phyloP scores from a whole-genome alignment of 768 basidiomycete genomes.

The Hemileccinum impolitum region DNA sequence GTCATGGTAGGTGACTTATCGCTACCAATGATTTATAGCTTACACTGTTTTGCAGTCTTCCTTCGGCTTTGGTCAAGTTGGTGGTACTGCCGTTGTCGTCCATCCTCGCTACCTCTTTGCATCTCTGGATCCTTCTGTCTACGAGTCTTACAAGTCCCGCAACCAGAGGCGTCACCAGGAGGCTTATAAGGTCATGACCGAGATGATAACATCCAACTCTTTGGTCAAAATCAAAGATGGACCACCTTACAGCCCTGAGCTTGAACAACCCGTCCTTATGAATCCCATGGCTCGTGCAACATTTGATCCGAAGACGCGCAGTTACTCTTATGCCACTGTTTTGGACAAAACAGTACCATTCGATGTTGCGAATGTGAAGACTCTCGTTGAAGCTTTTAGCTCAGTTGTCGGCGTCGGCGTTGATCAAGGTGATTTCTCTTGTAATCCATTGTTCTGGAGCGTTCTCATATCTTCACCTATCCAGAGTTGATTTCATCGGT shows the following conservation, averaged over 20 bases:
- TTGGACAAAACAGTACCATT: constrained; percentile 49
- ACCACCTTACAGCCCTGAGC: constrained; percentile 82
- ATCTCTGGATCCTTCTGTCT: constrained; percentile 71
- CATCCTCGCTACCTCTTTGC: constrained; percentile 92
- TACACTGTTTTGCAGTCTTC: constrained; percentile 55
- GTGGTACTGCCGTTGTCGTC: constrained; percentile 83
- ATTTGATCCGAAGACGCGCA: constrained; percentile 79
- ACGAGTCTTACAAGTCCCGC: constrained; percentile 70
- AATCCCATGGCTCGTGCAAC: constrained; percentile 90
- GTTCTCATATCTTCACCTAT: constrained; percentile 4
- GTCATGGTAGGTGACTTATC: constrained; percentile 61
- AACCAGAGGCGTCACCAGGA: constrained; percentile 64
- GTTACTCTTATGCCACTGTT: constrained; percentile 74
- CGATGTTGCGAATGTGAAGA: constrained; percentile 66
- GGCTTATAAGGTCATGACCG: constrained; percentile 89
- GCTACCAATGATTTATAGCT: background rate
- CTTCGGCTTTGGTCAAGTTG: constrained; percentile 98
- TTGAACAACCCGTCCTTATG: constrained; percentile 82
- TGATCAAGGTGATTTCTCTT: constrained; percentile 66
- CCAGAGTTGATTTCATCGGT: constrained; percentile 89
- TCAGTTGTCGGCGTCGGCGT: constrained; percentile 78
- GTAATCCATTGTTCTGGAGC: background rate
- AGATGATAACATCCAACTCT: constrained; percentile 92
- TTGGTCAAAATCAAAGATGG: constrained; percentile 94
- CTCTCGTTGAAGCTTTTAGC: constrained; percentile 46